Base-by-base conservation (phyloP, 2,329 filamentous ascomycete species). In the Geosmithia flava region DNA sequence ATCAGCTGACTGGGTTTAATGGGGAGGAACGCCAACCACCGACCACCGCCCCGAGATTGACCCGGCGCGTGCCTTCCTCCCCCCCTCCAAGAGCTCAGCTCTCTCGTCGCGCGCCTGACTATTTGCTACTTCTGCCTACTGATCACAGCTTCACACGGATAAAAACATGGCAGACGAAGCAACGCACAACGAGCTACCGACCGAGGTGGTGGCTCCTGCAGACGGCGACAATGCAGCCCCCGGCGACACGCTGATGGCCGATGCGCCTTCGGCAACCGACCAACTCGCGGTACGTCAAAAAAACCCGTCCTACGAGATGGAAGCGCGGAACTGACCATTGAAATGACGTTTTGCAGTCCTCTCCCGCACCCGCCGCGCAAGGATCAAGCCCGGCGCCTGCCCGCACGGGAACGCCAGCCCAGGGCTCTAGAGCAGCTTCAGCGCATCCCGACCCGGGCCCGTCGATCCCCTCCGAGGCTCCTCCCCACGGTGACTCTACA, bases 401-500 rank as follows among this genome's bases (percentile, higher is more conserved):
- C 7, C 65, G 74, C 49, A 75, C 66, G 40, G 69, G 70, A 50
- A 80, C 77, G 16, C 74, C 69, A 53, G 66, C 67, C 48, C 62
- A 66, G 50, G 64, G 68, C 52, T 80, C 76, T 37, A 69, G 78
- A 54, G 75, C 78, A 10, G 68, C 74, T 7, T 81, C 77, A 29
- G 72, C 68, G 44, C 75, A 79, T 50, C 76, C 77, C 3, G 77
- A 81, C 51, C 54, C 69, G 4, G 62, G 64, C 23, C 70, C 69
- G 54, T 64, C 67, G n/a, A 74, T 83, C 62, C 80, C 80, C 1
- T 64, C 72, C 13, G 75, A 83, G 57, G 74, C 80, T 15, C 71
- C 76, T 1, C 64, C 74, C 1, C 81, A 87, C 57, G 83, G 84
- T 44, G 84, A 83, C 20, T 79, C 81, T 1, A 79, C 80, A 5